These are phyloP conservation scores for Butyriboletus loyo DNA, from an alignment of 768 basidiomycete species.

Conservation along the genomic window DNA sequence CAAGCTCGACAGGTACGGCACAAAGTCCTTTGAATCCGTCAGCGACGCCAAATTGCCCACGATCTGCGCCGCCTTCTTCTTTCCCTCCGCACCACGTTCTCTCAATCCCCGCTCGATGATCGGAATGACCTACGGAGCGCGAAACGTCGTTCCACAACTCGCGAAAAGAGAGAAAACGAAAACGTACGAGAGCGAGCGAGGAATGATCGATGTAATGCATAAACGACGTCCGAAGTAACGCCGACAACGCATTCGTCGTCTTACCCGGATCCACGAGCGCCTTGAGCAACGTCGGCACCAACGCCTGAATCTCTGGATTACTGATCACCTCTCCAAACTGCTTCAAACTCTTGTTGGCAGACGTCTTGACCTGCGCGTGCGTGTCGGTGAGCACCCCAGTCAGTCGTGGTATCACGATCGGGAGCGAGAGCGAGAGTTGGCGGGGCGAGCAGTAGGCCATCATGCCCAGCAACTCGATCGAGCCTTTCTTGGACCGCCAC, in stretches of 20 bases:
- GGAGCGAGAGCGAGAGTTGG: constrained; percentile 91
- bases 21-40: constrained; percentile 88
- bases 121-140: constrained; percentile 70
- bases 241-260: constrained; percentile 79
- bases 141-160: not conserved
- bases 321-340: constrained; percentile 98
- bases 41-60: constrained; percentile 95
- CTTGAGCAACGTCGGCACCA: constrained; percentile 87
- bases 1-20: constrained; percentile 87
- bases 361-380: constrained; percentile 89
- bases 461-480: constrained; percentile 93
- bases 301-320: constrained; percentile 92
- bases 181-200: constrained; percentile 78
- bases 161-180: not conserved
- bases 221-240: constrained; percentile 90
- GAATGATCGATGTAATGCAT: constrained; percentile 98
- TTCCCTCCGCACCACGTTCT: constrained; percentile 90
- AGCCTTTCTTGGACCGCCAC: constrained; percentile 97
- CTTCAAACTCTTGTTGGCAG: constrained; percentile 94
- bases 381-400: constrained; percentile 96
- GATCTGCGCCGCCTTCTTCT: constrained; percentile 94
- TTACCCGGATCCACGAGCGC: constrained; percentile 94
- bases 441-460: constrained; percentile 98
- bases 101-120: constrained; percentile 91
- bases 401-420: constrained; percentile 94